A percentile compares a stretch with the other conserved stretches of the same genome.
Evolutionary conservation across 2,329 filamentous ascomycete genomes (phyloP).

Genomic region (Sporothrix pseudoabietina): DNA sequence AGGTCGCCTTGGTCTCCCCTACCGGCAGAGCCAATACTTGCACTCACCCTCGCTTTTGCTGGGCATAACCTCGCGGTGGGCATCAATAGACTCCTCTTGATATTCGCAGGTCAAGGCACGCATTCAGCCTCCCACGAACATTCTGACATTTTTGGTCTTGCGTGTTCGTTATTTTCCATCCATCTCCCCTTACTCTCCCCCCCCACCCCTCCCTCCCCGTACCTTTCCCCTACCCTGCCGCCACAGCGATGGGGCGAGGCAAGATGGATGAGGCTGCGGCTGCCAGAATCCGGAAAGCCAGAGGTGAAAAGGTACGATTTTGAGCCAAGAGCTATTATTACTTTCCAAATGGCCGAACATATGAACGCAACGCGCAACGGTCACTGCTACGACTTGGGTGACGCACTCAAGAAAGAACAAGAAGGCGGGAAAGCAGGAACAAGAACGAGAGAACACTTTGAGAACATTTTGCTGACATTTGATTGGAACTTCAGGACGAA

Average conservation of each 20-base stretch:
- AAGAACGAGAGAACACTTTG: neutral
- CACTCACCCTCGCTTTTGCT: neutral
- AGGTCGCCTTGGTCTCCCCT: neutral
- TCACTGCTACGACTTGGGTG: neutral
- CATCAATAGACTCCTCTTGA: neutral
- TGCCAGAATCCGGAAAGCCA: constrained; percentile 47
- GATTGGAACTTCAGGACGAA: constrained; percentile 39
- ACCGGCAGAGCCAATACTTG: neutral
- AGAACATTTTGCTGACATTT: constrained; percentile 3
- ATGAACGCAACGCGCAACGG: too few relatives aligned
- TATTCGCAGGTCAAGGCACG: neutral
- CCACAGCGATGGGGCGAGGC: constrained; percentile 40
- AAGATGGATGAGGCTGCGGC: constrained; percentile 50
- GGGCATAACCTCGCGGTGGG: neutral
- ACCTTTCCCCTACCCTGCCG: neutral
- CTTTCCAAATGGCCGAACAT: neutral
- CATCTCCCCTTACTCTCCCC: neutral
- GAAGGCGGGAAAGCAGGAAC: neutral
- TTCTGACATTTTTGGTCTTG: neutral
- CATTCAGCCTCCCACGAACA: neutral
- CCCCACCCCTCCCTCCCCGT: neutral
- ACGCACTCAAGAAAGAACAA: neutral
- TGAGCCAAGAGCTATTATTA: too few relatives aligned
- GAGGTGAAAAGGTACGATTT: constrained; percentile 44
- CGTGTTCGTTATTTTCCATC: neutral